Conservation (phyloP, 805 yeast genomes). For the Lipomyces kockii region DNA sequence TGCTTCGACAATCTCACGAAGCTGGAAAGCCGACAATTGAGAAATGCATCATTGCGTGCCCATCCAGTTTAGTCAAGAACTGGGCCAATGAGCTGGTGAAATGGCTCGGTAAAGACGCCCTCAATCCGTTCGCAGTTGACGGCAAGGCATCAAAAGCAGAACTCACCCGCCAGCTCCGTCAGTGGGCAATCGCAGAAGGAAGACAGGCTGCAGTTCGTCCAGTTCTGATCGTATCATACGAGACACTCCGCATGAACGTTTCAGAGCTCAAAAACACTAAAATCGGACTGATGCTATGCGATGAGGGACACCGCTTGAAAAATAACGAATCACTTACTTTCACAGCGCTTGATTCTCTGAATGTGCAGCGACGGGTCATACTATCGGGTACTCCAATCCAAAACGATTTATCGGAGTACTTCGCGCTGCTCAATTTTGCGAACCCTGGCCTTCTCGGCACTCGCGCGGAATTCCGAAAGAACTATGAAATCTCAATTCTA, state of each 20-base stretch:
- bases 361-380: conserved; percentile 87
- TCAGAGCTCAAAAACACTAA: conserved; percentile 74
- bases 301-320: conserved; percentile 81
- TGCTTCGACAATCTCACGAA: conserved; percentile 85
- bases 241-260: conserved; percentile 85
- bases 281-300: conserved; percentile 84
- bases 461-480: conserved; percentile 78
- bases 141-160: conserved; percentile 69
- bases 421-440: conserved; percentile 85
- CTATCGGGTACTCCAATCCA: conserved; percentile 95
- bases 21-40: conserved; percentile 79
- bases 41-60: conserved; percentile 92
- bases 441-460: conserved; percentile 93
- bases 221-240: conserved; percentile 90
- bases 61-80: conserved; percentile 88
- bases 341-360: conserved; percentile 79
- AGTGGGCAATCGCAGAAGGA: conserved; percentile 89
- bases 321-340: conserved; percentile 93
- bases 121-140: conserved; percentile 88
- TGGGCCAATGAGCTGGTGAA: conserved; percentile 97
- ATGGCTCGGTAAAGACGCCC: conserved; percentile 92
- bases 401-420: conserved; percentile 91
- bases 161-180: conserved; percentile 66
- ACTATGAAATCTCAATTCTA: conserved; percentile 79
- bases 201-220: conserved; percentile 84